Percentiles rank a stretch among this genome's conserved stretches.
These are phyloP conservation scores for Colletotrichum horii DNA, from an alignment of 2,329 filamentous ascomycete genomes.

Conservation along the genomic window DNA sequence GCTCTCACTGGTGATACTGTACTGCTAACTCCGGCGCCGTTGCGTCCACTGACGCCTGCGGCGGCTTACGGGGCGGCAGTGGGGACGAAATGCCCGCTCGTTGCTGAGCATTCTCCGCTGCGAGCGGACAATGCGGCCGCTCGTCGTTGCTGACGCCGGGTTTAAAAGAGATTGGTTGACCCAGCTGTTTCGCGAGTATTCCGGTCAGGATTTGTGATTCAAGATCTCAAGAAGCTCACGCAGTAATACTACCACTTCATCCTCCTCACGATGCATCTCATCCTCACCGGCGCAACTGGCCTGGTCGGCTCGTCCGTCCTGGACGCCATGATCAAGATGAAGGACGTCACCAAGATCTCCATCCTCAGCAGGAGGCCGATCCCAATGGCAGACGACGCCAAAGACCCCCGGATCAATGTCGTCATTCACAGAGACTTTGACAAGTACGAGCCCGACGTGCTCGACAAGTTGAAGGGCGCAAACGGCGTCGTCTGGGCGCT, in stretches of 20 bases:
- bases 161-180: not conserved
- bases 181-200: fast-evolving
- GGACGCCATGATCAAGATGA: constrained; percentile 64
- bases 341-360: constrained; percentile 66
- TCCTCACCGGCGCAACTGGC: constrained; percentile 73
- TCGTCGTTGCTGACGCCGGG: not conserved
- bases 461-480: constrained; percentile 67
- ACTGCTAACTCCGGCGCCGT: constrained; percentile 6
- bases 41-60: not conserved
- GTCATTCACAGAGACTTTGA: constrained; percentile 73
- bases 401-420: constrained; percentile 66
- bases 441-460: constrained; percentile 60
- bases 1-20: not conserved
- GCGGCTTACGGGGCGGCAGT: not conserved
- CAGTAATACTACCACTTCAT: not conserved
- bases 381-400: constrained; percentile 60
- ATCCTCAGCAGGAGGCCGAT: constrained; percentile 72
- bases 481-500: constrained; percentile 76
- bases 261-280: constrained; percentile 61
- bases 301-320: constrained; percentile 67
- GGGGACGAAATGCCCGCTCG: not conserved
- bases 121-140: not conserved
- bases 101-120: not conserved
- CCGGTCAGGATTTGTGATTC: not conserved
- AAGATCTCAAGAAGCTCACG: fast-evolving